phyloP scores from a whole-genome alignment of 1,139 yeast genomes.

The Suhomyces yuchorum region DNA sequence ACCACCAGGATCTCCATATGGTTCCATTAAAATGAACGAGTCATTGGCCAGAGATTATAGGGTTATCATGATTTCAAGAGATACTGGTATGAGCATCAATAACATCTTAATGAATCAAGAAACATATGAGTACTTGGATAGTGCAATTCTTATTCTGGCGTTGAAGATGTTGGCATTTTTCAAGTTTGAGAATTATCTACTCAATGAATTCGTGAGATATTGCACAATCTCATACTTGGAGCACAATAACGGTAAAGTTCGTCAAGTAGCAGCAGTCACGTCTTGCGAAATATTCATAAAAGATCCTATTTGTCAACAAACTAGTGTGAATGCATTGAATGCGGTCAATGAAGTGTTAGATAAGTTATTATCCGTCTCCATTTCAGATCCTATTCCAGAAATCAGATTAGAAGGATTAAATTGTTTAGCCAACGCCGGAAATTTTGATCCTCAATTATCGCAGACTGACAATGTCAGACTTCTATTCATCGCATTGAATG shows the following conservation, averaged over 20 bases:
- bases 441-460: slow-evolving; percentile 87
- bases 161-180: slow-evolving; percentile 73
- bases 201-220: slow-evolving; percentile 84
- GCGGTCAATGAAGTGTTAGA: slow-evolving; percentile 87
- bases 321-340: slow-evolving; percentile 78
- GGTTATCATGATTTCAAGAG: slow-evolving; percentile 69
- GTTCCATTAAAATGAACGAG: slow-evolving; percentile 62
- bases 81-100: slow-evolving; percentile 51
- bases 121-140: slow-evolving; percentile 48
- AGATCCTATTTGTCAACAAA: slow-evolving; percentile 84
- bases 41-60: slow-evolving; percentile 76
- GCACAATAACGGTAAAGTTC: slow-evolving; percentile 74
- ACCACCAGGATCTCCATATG: slow-evolving; percentile 87
- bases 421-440: slow-evolving; percentile 61
- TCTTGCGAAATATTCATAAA: slow-evolving; percentile 76
- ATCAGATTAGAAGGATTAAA: slow-evolving; percentile 78
- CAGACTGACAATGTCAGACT: slow-evolving; percentile 90
- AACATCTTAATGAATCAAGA: slow-evolving; percentile 41
- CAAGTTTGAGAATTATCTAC: slow-evolving; percentile 70
- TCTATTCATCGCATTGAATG: slow-evolving; percentile 86
- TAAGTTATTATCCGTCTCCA: slow-evolving; percentile 75
- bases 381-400: slow-evolving; percentile 88
- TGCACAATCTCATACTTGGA: slow-evolving; percentile 82
- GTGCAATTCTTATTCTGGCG: slow-evolving; percentile 63
- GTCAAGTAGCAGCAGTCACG: slow-evolving; percentile 83